Conservation (phyloP, 305 asterid species). For the Rubia tinctorum region DNA sequence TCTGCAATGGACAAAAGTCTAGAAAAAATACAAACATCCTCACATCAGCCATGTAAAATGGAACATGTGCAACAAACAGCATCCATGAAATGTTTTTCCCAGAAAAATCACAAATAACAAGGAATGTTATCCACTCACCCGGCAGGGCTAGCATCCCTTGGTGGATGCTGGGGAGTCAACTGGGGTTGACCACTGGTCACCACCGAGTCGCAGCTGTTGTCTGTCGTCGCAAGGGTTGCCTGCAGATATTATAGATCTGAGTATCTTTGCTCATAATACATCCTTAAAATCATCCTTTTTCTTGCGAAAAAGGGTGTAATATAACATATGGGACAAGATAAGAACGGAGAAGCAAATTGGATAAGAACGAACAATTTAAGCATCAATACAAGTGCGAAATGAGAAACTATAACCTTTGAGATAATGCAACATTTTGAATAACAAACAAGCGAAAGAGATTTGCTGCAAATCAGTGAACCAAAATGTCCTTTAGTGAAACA, state of each 20-base stretch:
- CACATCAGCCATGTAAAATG: conserved; percentile 4
- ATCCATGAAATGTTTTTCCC: neutral
- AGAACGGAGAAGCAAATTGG: too few species aligned
- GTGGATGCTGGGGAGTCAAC: conserved; percentile 89
- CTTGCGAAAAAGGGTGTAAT: neutral
- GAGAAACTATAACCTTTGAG: neutral
- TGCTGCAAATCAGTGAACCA: neutral
- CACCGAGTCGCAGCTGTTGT: conserved; percentile 94
- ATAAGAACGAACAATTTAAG: neutral
- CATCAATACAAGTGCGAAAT: neutral
- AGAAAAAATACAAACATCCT: conserved; percentile 24
- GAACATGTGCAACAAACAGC: neutral
- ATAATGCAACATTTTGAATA: neutral
- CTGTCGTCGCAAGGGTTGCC: conserved; percentile 75
- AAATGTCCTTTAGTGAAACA: neutral
- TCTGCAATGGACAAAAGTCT: conserved; percentile 99
- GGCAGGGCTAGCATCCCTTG: conserved; percentile 98
- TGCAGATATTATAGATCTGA: conserved; percentile 25
- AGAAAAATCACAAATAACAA: conserved; percentile 12
- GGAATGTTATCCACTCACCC: conserved; percentile 55
- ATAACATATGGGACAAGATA: neutral
- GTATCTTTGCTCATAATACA: neutral
- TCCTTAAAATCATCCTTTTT: neutral
- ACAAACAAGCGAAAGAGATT: neutral
- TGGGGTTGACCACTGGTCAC: conserved; percentile 95